Percentiles rank a stretch among this genome's conserved stretches.
Evolutionary conservation across 306 rosid genomes (phyloP).

Genomic region (Lotus japonicus): DNA sequence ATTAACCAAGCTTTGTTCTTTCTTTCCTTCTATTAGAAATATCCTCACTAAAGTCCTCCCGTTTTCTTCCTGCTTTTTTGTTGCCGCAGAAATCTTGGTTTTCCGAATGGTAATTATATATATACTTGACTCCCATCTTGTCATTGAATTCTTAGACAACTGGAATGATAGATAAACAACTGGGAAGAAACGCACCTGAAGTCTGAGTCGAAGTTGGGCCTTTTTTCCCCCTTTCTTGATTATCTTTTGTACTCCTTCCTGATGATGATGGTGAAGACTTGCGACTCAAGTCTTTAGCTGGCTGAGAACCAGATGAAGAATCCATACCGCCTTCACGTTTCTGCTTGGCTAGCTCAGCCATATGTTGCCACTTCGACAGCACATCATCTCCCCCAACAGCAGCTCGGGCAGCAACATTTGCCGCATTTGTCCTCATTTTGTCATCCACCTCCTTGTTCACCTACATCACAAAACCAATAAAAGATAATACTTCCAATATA

Average conservation of each 20-base stretch:
- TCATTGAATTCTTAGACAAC: neutral
- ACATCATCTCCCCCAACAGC: constrained; percentile 97
- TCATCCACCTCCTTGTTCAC: constrained; percentile 85
- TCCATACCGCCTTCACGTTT: constrained; percentile 78
- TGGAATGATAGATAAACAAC: constrained; percentile 6
- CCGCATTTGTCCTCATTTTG: constrained; percentile 96
- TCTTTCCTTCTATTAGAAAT: neutral
- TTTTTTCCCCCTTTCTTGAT: constrained; percentile 53
- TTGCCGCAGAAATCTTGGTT: neutral
- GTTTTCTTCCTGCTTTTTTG: neutral
- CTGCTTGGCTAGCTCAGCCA: constrained; percentile 96
- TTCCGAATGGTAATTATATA: neutral
- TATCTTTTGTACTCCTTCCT: constrained; percentile 60
- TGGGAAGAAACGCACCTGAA: constrained; percentile 38
- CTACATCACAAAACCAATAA: constrained; percentile 27
- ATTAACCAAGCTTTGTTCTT: neutral
- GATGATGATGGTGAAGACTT: constrained; percentile 41
- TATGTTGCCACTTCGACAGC: constrained; percentile 95
- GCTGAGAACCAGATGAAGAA: constrained; percentile 57
- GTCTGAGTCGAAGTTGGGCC: constrained; percentile 28
- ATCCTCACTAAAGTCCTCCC: neutral
- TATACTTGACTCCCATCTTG: neutral
- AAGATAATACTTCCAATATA: neutral
- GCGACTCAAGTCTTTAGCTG: constrained; percentile 57
- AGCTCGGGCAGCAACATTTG: constrained; percentile 98